phyloP scores from a whole-genome alignment of 1,284 basidiomycete genomes.

The Cutaneotrichosporon sp. region DNA sequence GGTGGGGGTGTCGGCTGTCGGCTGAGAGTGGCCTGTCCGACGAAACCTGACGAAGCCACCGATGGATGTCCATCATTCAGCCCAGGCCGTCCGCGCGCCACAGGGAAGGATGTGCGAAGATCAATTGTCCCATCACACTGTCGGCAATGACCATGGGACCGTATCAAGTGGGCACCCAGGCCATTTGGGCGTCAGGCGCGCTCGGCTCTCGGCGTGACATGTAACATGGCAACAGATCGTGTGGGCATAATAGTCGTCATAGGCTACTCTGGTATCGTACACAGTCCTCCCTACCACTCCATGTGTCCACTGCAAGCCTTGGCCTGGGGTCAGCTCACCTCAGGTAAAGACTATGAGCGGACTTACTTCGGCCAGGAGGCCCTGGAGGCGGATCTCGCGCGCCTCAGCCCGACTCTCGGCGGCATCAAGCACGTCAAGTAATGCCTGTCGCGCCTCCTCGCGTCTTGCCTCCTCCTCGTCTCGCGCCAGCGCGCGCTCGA shows the following conservation, averaged over 20 bases:
- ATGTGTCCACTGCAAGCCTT: conserved; percentile 24
- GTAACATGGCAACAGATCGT: neutral
- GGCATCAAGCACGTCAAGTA: conserved; percentile 20
- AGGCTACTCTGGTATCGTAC: conserved; percentile 6
- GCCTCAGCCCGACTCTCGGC: conserved; percentile 19
- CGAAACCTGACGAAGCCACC: too few relatives aligned
- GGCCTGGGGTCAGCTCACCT: conserved; percentile 14
- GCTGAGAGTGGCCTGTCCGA: too few relatives aligned
- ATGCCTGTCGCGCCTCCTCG: conserved; percentile 11
- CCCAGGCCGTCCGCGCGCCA: neutral
- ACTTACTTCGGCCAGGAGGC: conserved; percentile 24
- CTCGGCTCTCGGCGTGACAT: neutral
- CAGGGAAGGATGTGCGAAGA: neutral
- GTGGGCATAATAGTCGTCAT: conserved; percentile 1
- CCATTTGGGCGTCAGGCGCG: too few relatives aligned
- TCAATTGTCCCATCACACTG: neutral
- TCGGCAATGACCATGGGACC: neutral
- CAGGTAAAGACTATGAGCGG: too few relatives aligned
- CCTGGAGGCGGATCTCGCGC: conserved; percentile 21
- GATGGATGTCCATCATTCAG: too few relatives aligned
- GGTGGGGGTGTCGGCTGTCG: too few relatives aligned
- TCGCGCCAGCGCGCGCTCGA: neutral
- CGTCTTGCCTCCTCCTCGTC: conserved; percentile 6
- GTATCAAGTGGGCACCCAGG: too few relatives aligned
- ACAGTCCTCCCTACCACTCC: conserved; percentile 18